These are phyloP conservation scores for Pleurotus salmoneostramineus DNA, from an alignment of 768 basidiomycete genomes.

Conservation along the genomic window DNA sequence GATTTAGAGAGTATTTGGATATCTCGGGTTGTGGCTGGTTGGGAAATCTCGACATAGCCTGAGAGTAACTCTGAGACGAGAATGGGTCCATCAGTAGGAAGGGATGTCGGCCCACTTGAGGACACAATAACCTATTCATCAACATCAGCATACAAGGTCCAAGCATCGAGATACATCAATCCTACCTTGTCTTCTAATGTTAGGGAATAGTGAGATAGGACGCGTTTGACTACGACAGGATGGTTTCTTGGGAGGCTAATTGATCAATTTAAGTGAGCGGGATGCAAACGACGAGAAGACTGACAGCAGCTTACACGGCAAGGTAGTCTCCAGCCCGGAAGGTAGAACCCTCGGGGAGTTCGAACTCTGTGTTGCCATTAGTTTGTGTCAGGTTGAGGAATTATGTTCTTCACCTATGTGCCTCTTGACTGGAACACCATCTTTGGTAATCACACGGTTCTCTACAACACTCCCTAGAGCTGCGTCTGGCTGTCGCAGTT, in stretches of 20 bases:
- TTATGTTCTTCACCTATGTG: slow-evolving; percentile 29
- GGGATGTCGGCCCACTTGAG: slow-evolving; percentile 31
- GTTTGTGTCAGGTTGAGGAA: not conserved
- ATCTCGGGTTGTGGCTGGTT: slow-evolving; percentile 40
- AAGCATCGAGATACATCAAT: not conserved
- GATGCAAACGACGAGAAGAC: not conserved
- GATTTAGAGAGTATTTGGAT: slow-evolving; percentile 26
- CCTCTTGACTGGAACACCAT: slow-evolving; percentile 33
- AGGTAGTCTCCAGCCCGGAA: slow-evolving; percentile 46
- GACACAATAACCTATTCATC: slow-evolving; percentile 27
- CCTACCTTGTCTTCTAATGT: slow-evolving; percentile 34
- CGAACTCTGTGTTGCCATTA: slow-evolving; percentile 25
- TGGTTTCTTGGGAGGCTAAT: slow-evolving; percentile 38
- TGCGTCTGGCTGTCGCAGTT: slow-evolving; percentile 32
- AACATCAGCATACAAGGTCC: not conserved
- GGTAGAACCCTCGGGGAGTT: slow-evolving; percentile 31
- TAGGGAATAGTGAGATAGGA: slow-evolving; percentile 30
- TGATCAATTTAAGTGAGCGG: not conserved
- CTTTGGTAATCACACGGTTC: slow-evolving; percentile 33
- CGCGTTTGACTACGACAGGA: slow-evolving; percentile 30
- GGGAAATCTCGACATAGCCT: slow-evolving; percentile 44
- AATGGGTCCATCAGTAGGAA: slow-evolving; percentile 35
- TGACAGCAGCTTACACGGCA: slow-evolving; percentile 27
- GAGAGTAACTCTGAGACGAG: slow-evolving; percentile 30
- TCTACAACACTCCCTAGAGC: slow-evolving; percentile 34